Percentiles rank a stretch among this genome's conserved stretches.
Conservation (phyloP, 805 yeast species). For the Barnettozyma californica region DNA sequence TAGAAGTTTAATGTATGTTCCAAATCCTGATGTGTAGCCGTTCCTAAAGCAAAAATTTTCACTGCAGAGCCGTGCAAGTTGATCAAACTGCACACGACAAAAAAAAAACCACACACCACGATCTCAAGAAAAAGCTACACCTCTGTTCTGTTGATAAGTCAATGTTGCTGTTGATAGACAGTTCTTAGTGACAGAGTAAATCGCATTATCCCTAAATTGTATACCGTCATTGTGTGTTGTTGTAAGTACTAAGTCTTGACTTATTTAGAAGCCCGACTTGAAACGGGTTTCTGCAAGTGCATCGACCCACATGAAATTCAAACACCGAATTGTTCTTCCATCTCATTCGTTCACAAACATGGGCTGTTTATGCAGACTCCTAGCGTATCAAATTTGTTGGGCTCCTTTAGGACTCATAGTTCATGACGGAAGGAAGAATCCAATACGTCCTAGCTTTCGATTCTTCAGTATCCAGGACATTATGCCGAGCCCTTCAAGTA, state of each 20-base stretch:
- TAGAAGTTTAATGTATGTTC: neutral
- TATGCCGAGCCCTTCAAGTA: neutral
- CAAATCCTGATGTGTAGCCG: neutral
- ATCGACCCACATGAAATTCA: neutral
- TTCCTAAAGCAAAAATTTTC: neutral
- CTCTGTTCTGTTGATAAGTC: too few species aligned
- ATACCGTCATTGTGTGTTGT: neutral
- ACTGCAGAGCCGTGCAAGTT: neutral
- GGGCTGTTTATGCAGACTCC: too few species aligned
- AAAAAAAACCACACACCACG: too few species aligned
- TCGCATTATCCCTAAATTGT: neutral
- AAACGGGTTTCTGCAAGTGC: neutral
- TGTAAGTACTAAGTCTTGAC: neutral
- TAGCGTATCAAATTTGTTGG: neutral
- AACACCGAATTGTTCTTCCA: neutral
- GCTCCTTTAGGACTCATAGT: neutral
- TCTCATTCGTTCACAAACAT: neutral
- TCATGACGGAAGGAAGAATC: neutral
- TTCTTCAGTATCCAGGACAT: neutral
- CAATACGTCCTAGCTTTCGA: neutral
- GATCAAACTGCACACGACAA: neutral
- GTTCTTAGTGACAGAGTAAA: neutral
- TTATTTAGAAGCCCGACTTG: neutral
- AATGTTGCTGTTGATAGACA: too few species aligned
- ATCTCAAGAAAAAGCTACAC: neutral